These are phyloP conservation scores for Stentor coeruleus DNA, from an alignment of 73 alveolate genomes.

Conservation along the genomic window DNA sequence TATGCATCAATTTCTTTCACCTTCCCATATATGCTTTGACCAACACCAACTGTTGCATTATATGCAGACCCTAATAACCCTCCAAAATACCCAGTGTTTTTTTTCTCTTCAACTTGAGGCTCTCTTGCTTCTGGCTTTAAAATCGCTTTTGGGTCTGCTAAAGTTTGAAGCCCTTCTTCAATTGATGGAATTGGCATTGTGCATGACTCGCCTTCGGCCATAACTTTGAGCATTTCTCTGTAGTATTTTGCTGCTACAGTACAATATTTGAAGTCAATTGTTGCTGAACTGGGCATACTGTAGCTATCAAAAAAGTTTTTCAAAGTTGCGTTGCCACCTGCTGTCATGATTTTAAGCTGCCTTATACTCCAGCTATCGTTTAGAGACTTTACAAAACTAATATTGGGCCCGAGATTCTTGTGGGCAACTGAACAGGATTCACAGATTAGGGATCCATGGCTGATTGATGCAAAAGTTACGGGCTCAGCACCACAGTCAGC, in stretches of 20 bases:
- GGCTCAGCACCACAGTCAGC: conserved; percentile 79
- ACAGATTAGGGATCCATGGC: conserved; percentile 84
- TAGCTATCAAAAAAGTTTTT: conserved; percentile 63
- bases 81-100: neutral
- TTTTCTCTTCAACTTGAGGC: neutral
- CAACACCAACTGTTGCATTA: too few relatives aligned
- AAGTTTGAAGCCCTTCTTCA: neutral
- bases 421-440: conserved; percentile 93
- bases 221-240: neutral
- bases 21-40: neutral
- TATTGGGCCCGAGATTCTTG: conserved; percentile 73
- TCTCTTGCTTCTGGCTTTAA: neutral
- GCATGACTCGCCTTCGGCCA: conserved; percentile 21
- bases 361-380: conserved; percentile 82
- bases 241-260: conserved; percentile 10
- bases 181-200: neutral
- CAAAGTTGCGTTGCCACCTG: conserved; percentile 87
- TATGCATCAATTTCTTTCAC: neutral
- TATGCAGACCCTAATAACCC: neutral
- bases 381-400: conserved; percentile 77
- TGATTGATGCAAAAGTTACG: conserved; percentile 90
- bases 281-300: conserved; percentile 2
- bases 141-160: neutral
- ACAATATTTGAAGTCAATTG: neutral
- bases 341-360: conserved; percentile 78